Evolutionary conservation across 345 rosid species (phyloP), one percentile per base, ranked within the genome.

Genomic region (Camelina neglecta): DNA sequence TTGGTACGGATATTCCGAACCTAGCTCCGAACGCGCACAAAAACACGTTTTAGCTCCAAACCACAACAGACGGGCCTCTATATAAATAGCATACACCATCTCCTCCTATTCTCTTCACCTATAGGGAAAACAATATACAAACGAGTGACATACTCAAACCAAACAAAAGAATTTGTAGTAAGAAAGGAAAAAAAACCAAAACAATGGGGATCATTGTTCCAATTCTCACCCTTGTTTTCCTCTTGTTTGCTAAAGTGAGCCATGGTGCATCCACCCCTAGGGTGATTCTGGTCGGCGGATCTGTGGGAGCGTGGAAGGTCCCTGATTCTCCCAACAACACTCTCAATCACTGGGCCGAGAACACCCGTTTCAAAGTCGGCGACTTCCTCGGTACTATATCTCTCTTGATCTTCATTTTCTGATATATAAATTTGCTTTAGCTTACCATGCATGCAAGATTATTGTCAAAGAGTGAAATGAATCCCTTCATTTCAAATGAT

Each of bases 261-360:
- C 84, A 85, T 74, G 88, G 87, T 12, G 67, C 54, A n/a, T 18
- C 62, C 7, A 71, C 39, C 2, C 62, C 72, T 8, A 83, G 67
- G 54, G 81, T 80, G 26, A 38, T 86, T 36, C 29, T 85, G 7
- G 86, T 92, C 21, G 92, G 96, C 2, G 92, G 96, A 51, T 80
- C 72, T 47, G 66, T 72, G 2, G 72, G 79, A 57, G 69, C 90
- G 0, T 91, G 97, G 95, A 76, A 81, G 73, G 67, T 82, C 67
- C 93, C 95, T 8, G 64, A 74, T 38, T 80, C 87, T 44, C 66
- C 75, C 12, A 67, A 66, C 9, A 57, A 75, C 63, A 67, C 76
- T 73, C 77, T 87, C 75, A 83, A 75, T 44, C 68, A 65, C 4
- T 85, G 90, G 90, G 88, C 88, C 5, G 69, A 49, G 47, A 54